phyloP scores from a whole-genome alignment of 495 filamentous ascomycete species.

The Xeromyces bisporus region DNA sequence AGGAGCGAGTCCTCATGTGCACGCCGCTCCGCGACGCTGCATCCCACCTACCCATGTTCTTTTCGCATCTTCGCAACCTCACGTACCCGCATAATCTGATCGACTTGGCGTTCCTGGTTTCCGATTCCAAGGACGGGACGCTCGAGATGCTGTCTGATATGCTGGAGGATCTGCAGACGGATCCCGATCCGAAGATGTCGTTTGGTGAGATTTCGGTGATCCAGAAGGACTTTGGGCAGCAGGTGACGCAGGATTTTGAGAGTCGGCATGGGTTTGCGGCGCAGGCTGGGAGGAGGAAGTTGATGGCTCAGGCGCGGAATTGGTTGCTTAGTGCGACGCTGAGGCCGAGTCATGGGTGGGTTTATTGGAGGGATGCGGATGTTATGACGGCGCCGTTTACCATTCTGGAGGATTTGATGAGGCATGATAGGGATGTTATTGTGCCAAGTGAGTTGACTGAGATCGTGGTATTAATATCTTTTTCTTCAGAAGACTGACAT shows the following conservation, averaged over 20 bases:
- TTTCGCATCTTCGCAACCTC: slow-evolving; percentile 84
- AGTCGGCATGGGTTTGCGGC: slow-evolving; percentile 95
- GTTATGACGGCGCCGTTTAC: slow-evolving; percentile 93
- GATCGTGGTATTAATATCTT: slow-evolving; percentile 1
- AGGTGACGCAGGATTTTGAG: slow-evolving; percentile 95
- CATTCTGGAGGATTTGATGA: slow-evolving; percentile 95
- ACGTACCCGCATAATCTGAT: slow-evolving; percentile 96
- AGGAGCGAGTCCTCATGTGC: slow-evolving; percentile 88
- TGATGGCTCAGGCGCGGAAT: slow-evolving; percentile 96
- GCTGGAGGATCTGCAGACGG: slow-evolving; percentile 64
- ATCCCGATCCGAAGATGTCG: slow-evolving; percentile 56
- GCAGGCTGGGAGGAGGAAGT: slow-evolving; percentile 80
- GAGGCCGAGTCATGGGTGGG: slow-evolving; percentile 93
- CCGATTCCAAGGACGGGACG: slow-evolving; percentile 90
- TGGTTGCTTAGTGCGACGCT: slow-evolving; percentile 92
- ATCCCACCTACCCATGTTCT: slow-evolving; percentile 94
- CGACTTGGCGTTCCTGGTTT: slow-evolving; percentile 92
- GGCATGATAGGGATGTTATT: slow-evolving; percentile 97
- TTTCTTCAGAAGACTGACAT: slow-evolving; percentile 1
- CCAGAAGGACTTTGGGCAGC: slow-evolving; percentile 97
- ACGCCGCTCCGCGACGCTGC: slow-evolving; percentile 89
- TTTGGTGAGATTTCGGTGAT: slow-evolving; percentile 96
- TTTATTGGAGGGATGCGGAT: slow-evolving; percentile 98
- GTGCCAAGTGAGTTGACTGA: slow-evolving; percentile 72
- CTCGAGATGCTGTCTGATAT: slow-evolving; percentile 55